These are phyloP conservation scores for Colletotrichum lini DNA, from an alignment of 2,329 filamentous ascomycete genomes.

Conservation along the genomic window DNA sequence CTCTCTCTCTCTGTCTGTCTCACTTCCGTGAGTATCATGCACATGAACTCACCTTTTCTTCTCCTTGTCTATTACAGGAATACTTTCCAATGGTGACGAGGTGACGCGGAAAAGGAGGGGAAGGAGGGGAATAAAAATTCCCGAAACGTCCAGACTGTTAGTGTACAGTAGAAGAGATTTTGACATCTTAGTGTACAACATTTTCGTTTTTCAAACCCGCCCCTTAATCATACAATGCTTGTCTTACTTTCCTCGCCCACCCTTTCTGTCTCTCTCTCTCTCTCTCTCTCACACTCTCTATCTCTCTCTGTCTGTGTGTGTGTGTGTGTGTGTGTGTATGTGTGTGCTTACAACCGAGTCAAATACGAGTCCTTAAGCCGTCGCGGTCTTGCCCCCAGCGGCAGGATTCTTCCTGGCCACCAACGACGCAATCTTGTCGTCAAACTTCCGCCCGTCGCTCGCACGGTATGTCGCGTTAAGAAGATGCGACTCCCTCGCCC, in stretches of 20 bases:
- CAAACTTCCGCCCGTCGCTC: conserved; percentile 54
- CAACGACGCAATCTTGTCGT: conserved; percentile 56
- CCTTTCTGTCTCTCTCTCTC: no score
- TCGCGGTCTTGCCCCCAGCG: conserved; percentile 43
- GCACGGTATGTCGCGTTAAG: conserved; percentile 54
- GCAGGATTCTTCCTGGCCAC: conserved; percentile 45
- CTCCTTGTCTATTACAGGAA: background rate
- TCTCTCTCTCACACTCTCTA: background rate
- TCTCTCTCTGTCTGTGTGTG: background rate
- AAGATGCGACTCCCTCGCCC: conserved; percentile 56
- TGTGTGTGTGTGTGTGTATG: background rate
- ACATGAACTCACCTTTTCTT: background rate
- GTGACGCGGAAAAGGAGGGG: background rate
- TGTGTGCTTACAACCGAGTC: background rate
- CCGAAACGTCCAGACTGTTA: conserved; percentile 9
- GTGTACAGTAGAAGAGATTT: conserved; percentile 35
- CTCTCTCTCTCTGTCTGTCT: no score
- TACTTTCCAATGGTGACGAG: background rate
- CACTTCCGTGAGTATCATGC: background rate
- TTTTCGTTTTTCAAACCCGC: conserved; percentile 20
- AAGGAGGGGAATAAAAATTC: background rate
- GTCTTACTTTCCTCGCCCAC: background rate
- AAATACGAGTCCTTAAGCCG: conserved; percentile 38
- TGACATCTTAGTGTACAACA: conserved; percentile 36
- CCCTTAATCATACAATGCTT: conserved; percentile 30